Evolutionary conservation across 306 rosid genomes (phyloP).

Genomic region (Astragalus membranaceus): DNA sequence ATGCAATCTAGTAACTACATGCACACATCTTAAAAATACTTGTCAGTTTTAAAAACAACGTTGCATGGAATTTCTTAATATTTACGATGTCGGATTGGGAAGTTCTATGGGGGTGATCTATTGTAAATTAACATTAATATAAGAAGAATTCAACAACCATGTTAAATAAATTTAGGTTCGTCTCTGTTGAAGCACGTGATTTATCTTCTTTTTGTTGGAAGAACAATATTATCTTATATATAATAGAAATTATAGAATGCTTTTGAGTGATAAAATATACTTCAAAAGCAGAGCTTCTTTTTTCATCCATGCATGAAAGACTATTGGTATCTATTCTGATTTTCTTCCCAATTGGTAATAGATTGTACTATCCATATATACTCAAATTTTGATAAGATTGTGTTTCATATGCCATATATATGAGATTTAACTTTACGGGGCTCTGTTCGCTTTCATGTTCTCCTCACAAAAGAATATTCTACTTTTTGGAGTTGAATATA

Average conservation of each 20-base stretch:
- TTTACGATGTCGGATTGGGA: neutral
- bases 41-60: no score
- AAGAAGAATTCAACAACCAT: neutral
- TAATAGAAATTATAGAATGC: constrained; percentile 1
- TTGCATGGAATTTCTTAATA: neutral
- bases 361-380: neutral
- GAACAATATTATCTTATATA: neutral
- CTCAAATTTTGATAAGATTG: constrained; percentile 12
- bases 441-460: neutral
- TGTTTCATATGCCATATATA: neutral
- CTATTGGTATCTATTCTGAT: constrained; percentile 20
- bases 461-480: constrained; percentile 14
- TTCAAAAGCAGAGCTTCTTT: constrained; percentile 32
- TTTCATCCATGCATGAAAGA: constrained; percentile 31
- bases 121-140: neutral
- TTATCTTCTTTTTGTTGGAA: constrained; percentile 20
- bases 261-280: constrained; percentile 24
- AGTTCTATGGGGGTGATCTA: neutral
- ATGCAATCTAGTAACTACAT: no score
- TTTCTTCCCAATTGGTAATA: constrained; percentile 20
- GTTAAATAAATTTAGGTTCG: neutral
- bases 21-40: no score
- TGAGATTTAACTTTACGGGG: constrained; percentile 13
- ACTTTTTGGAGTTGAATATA: constrained; percentile 14
- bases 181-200: constrained; percentile 26